Conservation (phyloP, 495 filamentous ascomycete species). For the Ascobolus immersus region DNA sequence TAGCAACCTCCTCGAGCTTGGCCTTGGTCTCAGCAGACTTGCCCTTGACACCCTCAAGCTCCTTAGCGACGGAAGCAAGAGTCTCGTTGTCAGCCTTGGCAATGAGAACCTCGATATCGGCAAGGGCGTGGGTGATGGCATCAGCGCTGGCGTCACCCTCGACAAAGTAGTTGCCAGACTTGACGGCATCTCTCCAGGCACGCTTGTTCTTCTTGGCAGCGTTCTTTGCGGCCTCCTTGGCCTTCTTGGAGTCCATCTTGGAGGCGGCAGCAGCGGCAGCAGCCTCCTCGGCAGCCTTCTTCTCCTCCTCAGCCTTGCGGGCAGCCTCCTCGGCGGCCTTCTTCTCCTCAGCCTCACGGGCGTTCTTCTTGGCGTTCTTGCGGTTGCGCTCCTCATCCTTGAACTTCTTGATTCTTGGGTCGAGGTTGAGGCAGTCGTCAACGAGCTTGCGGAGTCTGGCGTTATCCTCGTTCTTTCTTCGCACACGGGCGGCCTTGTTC, state of each 20-base stretch:
- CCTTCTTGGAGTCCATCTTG: slow-evolving; percentile 71
- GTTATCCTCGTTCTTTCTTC: slow-evolving; percentile 97
- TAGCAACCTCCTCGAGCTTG: too few relatives aligned
- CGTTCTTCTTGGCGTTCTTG: slow-evolving; percentile 78
- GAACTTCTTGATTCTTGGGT: slow-evolving; percentile 96
- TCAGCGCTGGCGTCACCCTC: slow-evolving; percentile 34
- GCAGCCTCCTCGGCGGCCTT: slow-evolving; percentile 55
- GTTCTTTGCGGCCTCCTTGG: slow-evolving; percentile 90
- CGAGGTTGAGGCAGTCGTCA: slow-evolving; percentile 52
- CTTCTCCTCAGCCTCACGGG: slow-evolving; percentile 77
- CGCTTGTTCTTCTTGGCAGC: slow-evolving; percentile 99
- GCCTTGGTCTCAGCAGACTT: slow-evolving; percentile 34
- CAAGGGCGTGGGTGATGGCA: slow-evolving; percentile 56
- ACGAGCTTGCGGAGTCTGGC: slow-evolving; percentile 66
- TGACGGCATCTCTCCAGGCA: slow-evolving; percentile 68
- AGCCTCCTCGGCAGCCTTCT: slow-evolving; percentile 47
- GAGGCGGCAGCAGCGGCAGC: slow-evolving; percentile 67
- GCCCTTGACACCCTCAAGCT: slow-evolving; percentile 46
- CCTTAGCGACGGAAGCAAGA: slow-evolving; percentile 50
- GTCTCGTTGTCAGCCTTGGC: slow-evolving; percentile 73
- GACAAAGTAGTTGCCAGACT: slow-evolving; percentile 87
- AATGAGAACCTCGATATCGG: slow-evolving; percentile 71
- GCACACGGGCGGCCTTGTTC: slow-evolving; percentile 88
- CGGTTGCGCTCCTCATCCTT: slow-evolving; percentile 63
- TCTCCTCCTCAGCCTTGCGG: slow-evolving; percentile 51